Conservation (phyloP, 2,329 filamentous ascomycete genomes). For the Zasmidium angulare region DNA sequence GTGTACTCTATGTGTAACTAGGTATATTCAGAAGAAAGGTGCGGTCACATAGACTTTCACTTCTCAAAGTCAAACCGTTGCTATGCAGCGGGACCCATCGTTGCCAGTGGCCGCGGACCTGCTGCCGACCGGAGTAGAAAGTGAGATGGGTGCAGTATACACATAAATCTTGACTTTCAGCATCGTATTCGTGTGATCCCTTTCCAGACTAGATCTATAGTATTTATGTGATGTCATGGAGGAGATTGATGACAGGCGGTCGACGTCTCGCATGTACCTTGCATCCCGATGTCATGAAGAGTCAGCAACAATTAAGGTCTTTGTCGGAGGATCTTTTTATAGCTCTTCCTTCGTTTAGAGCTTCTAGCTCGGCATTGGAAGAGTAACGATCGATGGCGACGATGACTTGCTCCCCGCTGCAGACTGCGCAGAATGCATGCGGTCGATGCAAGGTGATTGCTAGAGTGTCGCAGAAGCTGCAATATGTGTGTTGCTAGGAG, state of each 20-base stretch:
- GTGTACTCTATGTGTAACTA: no score
- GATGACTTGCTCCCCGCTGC: neutral
- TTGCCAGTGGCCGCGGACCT: no score
- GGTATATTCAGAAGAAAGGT: no score
- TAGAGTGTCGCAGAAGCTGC: neutral
- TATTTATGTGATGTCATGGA: neutral
- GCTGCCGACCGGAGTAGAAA: no score
- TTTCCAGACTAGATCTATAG: no score
- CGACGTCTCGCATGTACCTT: neutral
- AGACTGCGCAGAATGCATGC: neutral
- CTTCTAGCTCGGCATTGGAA: neutral
- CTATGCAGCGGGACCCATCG: no score
- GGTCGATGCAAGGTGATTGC: neutral
- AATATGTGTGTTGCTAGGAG: neutral
- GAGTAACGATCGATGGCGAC: neutral
- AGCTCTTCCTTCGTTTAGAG: neutral
- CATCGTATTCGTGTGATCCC: no score
- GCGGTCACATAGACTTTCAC: no score
- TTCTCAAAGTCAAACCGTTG: no score
- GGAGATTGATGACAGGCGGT: neutral
- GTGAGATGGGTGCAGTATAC: no score
- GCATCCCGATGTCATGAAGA: neutral
- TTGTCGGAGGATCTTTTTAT: neutral
- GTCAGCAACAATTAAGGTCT: neutral
- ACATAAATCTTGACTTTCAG: no score